phyloP scores from a whole-genome alignment of 2,329 filamentous ascomycete species.

The Cryphonectria carpinicola region DNA sequence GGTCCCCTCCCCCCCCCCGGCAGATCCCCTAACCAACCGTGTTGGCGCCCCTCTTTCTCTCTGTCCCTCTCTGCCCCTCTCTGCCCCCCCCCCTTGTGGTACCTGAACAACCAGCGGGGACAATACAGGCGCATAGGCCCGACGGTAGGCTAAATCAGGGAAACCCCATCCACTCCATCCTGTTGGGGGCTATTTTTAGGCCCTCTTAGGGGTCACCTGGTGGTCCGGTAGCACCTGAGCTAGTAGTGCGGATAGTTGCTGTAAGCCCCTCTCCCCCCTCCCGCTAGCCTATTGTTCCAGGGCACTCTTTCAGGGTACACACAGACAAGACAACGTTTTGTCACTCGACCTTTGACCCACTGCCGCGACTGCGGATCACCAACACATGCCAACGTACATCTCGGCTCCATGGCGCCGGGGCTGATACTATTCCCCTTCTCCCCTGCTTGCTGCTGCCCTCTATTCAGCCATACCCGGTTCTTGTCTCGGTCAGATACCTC shows the following conservation, averaged over 20 bases:
- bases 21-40: background rate
- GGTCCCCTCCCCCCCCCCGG: no score
- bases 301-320: background rate
- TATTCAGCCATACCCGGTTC: background rate
- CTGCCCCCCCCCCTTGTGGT: background rate
- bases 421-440: background rate
- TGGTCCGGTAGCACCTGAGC: background rate
- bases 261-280: background rate
- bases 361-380: background rate
- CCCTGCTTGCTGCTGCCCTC: background rate
- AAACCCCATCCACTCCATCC: background rate
- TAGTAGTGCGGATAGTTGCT: background rate
- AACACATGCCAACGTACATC: background rate
- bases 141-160: background rate
- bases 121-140: background rate
- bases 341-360: background rate
- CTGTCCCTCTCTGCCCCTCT: no score
- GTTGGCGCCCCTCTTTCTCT: background rate
- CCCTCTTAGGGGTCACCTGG: background rate
- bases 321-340: background rate
- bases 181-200: slow-evolving; percentile 29
- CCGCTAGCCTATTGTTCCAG: slow-evolving; percentile 21
- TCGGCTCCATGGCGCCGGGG: background rate
- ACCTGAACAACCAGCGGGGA: background rate
- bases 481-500: background rate